Conservation (phyloP, 1,284 basidiomycete species). For the Fereydounia khargensis region DNA sequence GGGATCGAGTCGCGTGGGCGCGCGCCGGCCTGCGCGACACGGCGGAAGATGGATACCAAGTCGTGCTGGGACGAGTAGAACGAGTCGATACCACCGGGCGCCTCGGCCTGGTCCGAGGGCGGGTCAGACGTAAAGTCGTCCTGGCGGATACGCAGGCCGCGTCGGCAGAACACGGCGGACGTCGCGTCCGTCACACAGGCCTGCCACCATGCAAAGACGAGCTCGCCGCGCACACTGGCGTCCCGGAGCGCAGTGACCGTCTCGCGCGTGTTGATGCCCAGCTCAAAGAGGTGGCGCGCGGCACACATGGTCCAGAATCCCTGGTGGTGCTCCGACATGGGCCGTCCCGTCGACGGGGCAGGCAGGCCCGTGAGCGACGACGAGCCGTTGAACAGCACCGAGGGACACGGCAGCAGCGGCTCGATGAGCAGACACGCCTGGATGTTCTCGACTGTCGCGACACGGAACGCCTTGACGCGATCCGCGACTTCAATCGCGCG, state of each 20-base stretch:
- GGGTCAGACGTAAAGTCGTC: constrained; percentile 38
- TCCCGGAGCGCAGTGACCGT: constrained; percentile 34
- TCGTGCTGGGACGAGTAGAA: constrained; percentile 19
- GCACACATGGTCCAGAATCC: constrained; percentile 40
- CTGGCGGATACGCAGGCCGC: constrained; percentile 65
- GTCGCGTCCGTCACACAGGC: constrained; percentile 67
- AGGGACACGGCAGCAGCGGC: constrained; percentile 27
- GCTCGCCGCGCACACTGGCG: constrained; percentile 16
- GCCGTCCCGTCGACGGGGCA: constrained; percentile 13
- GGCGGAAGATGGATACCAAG: too few species aligned
- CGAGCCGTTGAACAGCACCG: constrained; percentile 19
- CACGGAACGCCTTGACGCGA: constrained; percentile 75
- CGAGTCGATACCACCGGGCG: constrained; percentile 18
- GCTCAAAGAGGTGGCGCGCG: constrained; percentile 37
- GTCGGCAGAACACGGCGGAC: constrained; percentile 65
- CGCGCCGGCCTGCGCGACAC: too few species aligned
- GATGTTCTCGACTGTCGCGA: constrained; percentile 76
- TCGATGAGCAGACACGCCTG: constrained; percentile 41
- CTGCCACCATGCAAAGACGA: constrained; percentile 73
- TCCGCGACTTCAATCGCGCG: constrained; percentile 62
- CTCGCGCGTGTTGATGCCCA: constrained; percentile 37
- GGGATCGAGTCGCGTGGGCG: too few species aligned
- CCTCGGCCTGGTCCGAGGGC: constrained; percentile 11
- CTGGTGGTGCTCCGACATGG: constrained; percentile 14
- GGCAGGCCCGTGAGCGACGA: constrained; percentile 18